Evolutionary conservation across 1,284 basidiomycete genomes (phyloP), one percentile per base, ranked within the genome.

Genomic region (Sanguinoderma infundibulare): DNA sequence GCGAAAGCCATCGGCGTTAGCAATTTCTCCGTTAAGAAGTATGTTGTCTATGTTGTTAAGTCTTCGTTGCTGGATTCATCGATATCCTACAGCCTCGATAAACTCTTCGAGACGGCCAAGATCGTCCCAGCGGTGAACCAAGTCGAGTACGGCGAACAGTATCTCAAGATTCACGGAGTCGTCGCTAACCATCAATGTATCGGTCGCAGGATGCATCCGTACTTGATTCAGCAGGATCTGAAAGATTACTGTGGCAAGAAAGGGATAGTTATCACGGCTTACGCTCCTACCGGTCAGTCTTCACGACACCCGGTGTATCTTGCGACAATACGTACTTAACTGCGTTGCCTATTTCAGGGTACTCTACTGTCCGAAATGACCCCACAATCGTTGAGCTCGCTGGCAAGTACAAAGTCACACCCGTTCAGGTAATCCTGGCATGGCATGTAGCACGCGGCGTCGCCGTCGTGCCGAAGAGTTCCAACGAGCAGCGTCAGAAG

Each of bases 1-100:
- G 81, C 83, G 55, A 85, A 83, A 70, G 75, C 83, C 24, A 89
- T 91, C 65, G 89, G 89, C 20, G 82, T 91, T 42, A 88, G 85
- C 62, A 91, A 91, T 75, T 90, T 90, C 73, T 86, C 83, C 55
- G 79, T 87, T 64, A 82, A 85, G 71, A 82, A 78, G 57, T 77
- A 82, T 66, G 73, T 36, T 20, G n/a, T 57, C 26, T 34, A 6
- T 36, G 22, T 14, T 5, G 7, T n/a, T 28, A 15, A 17, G 2
- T 10, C 24, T 30, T 14, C 22, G 10, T 42, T 32, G 52, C 42
- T 17, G n/a, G 14, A 17, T 30, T 51, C 24, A 47, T 22, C 1
- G n/a, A 36, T 26, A 24, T 3, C 15, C 15, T 15, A 0, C 42
- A 83, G 81, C 49, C 73, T 83, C 6, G 77, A 82, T 56, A 68